phyloP scores from a whole-genome alignment of 805 yeast genomes.

The Blastobotrys robertii region DNA sequence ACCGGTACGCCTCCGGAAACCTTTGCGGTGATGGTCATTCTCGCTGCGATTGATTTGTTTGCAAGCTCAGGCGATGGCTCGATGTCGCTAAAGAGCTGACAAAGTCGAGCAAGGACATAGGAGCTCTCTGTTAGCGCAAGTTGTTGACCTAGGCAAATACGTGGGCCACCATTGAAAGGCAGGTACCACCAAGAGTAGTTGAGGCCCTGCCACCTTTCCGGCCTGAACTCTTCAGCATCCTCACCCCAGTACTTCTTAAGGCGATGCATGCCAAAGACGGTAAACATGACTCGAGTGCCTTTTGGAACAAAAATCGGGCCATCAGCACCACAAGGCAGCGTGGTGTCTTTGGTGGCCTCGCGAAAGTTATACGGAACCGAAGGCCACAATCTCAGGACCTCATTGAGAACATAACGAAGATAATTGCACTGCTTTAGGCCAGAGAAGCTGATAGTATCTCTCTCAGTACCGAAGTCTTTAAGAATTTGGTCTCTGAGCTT shows the following conservation, averaged over 20 bases:
- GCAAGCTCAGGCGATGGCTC: no score
- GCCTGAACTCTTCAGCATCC: slow-evolving; percentile 32
- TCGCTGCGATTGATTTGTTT: no score
- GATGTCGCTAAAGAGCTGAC: slow-evolving; percentile 24
- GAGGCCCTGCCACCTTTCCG: slow-evolving; percentile 34
- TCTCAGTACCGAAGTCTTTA: slow-evolving; percentile 13
- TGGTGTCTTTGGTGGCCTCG: slow-evolving; percentile 32
- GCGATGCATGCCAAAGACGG: slow-evolving; percentile 33
- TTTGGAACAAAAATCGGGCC: slow-evolving; percentile 30
- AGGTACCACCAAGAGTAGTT: slow-evolving; percentile 35
- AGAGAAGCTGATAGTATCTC: slow-evolving; percentile 29
- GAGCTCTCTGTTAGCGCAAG: slow-evolving; percentile 41
- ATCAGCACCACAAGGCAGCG: slow-evolving; percentile 35
- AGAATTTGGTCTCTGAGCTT: slow-evolving; percentile 26
- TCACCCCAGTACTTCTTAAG: no score
- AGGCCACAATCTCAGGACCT: slow-evolving; percentile 36
- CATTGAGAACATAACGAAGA: slow-evolving; percentile 35
- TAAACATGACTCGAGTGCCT: slow-evolving; percentile 31
- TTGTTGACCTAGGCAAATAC: slow-evolving; percentile 43
- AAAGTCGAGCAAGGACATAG: slow-evolving; percentile 32
- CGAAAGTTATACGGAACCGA: slow-evolving; percentile 38
- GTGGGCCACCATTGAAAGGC: slow-evolving; percentile 42
- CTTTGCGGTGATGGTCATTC: no score
- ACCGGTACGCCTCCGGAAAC: no score
- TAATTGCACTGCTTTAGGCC: slow-evolving; percentile 35